Conservation (phyloP, 768 basidiomycete genomes). For the Suillus sp. region DNA sequence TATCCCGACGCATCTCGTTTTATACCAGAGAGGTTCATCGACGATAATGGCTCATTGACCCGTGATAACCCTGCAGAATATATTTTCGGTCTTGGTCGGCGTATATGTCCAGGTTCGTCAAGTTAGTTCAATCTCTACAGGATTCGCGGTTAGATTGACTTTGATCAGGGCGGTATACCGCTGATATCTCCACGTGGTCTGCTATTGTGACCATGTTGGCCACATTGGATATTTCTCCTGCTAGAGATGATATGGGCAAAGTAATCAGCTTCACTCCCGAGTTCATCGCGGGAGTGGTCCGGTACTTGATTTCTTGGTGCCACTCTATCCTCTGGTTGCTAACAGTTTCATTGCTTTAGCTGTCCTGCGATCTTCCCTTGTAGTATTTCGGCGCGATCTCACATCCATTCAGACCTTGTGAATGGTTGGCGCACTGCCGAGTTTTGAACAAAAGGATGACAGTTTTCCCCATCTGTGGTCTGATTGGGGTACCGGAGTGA, state of each 20-base stretch:
- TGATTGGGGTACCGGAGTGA: too few species aligned
- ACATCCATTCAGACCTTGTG: background rate
- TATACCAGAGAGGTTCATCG: constrained; percentile 19
- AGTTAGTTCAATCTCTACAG: background rate
- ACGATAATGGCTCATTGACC: constrained; percentile 13
- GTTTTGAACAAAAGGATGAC: too few species aligned
- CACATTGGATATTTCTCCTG: constrained; percentile 4
- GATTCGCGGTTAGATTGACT: background rate
- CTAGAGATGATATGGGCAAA: constrained; percentile 8
- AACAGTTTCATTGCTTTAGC: background rate
- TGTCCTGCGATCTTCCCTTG: background rate
- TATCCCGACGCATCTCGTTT: constrained; percentile 18
- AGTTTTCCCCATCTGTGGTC: too few species aligned
- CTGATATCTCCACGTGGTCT: constrained; percentile 24
- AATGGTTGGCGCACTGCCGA: background rate
- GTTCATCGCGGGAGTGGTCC: background rate
- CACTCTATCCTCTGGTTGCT: background rate
- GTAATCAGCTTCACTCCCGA: constrained; percentile 7
- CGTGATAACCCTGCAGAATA: constrained; percentile 13
- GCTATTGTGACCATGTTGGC: constrained; percentile 21
- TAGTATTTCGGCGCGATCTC: background rate
- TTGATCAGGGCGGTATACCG: constrained; percentile 23
- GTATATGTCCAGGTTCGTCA: constrained; percentile 8
- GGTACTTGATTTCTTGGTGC: background rate
- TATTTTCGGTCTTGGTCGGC: constrained; percentile 15